Conservation (phyloP, 2,329 filamentous ascomycete species). For the Pleoardoris graminearum region DNA sequence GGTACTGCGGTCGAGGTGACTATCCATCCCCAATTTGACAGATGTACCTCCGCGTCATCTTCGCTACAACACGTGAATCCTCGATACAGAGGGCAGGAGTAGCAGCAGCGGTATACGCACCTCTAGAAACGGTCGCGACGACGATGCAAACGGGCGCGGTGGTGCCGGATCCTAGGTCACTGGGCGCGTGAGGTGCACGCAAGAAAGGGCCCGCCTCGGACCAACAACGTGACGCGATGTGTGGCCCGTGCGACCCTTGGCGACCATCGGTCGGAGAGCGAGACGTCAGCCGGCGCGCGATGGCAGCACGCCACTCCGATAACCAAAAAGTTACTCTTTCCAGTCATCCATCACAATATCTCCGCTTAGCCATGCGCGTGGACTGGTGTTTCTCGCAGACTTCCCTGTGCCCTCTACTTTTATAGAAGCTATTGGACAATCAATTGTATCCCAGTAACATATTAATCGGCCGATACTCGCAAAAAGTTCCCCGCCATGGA, state of each 20-base stretch:
- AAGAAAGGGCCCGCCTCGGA: too few species aligned
- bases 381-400: conserved; percentile 16
- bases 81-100: background rate
- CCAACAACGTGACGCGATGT: too few species aligned
- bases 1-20: conserved; percentile 1
- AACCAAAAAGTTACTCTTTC: background rate
- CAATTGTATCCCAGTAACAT: conserved; percentile 10
- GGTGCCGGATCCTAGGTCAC: background rate
- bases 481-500: conserved; percentile 47
- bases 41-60: conserved; percentile 6
- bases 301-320: background rate
- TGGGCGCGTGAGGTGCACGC: too few species aligned
- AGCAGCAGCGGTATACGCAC: conserved; percentile 13
- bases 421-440: conserved; percentile 12
- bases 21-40: background rate
- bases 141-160: background rate
- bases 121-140: conserved; percentile 1
- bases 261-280: background rate
- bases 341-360: conserved; percentile 2
- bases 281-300: background rate
- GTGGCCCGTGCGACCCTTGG: too few species aligned
- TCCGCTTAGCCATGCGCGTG: conserved; percentile 20
- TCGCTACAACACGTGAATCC: conserved; percentile 11
- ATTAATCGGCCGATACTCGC: conserved; percentile 9
- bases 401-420: conserved; percentile 12